Evolutionary conservation across 139 green algal species (phyloP).

Genomic region (Chlorella sp.): DNA sequence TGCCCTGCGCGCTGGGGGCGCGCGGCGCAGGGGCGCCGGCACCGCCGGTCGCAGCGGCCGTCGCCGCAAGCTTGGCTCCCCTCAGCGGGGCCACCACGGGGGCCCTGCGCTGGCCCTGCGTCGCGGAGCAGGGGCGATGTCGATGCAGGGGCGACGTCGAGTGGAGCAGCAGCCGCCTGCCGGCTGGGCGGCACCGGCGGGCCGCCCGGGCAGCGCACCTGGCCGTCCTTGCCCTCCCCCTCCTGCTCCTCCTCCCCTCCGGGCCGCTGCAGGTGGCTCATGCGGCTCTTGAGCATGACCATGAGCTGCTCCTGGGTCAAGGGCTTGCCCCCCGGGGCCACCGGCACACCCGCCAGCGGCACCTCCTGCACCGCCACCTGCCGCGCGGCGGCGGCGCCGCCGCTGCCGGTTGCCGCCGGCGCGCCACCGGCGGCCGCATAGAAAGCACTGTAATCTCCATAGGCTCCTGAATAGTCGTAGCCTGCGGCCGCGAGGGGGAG

Average conservation of each 20-base stretch:
- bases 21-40: background rate
- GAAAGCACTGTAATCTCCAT: background rate
- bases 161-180: background rate
- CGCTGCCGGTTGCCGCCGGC: background rate
- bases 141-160: background rate
- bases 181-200: background rate
- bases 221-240: background rate
- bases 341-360: background rate
- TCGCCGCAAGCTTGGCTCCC: constrained; percentile 6
- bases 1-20: background rate
- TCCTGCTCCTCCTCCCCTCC: constrained; percentile 3
- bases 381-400: background rate
- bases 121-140: background rate
- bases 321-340: background rate
- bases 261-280: background rate
- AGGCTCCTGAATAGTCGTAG: background rate
- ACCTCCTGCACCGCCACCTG: constrained; percentile 3
- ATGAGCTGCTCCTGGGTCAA: constrained; percentile 13
- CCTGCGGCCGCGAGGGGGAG: background rate
- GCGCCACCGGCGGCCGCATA: background rate
- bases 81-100: background rate
- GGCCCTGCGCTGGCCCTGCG: background rate
- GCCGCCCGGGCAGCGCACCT: background rate
- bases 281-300: background rate
- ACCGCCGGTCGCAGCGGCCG: no score